A percentile compares a stretch with the other conserved stretches of the same genome.
phyloP scores from a whole-genome alignment of 805 yeast genomes.

The Sugiyamaella chiloensis region DNA sequence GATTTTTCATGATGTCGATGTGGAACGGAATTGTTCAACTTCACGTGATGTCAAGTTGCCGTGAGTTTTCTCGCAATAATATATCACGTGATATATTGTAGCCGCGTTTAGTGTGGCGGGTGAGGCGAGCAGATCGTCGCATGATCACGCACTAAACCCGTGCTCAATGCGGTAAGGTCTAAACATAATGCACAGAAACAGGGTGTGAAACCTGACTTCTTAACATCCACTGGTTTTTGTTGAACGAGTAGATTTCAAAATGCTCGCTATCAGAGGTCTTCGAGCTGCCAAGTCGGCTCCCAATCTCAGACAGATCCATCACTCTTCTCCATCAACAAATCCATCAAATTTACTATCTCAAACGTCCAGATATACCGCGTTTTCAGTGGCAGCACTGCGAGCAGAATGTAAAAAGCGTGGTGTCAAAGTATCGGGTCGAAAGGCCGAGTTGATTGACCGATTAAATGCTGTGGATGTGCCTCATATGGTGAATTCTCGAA shows the following conservation, averaged over 20 bases:
- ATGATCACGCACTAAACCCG: too few relatives aligned
- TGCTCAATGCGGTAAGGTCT: too few relatives aligned
- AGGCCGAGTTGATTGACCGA: conserved; percentile 50
- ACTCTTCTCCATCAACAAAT: conserved; percentile 30
- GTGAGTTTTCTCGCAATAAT: too few relatives aligned
- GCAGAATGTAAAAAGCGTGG: conserved; percentile 60
- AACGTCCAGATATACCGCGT: conserved; percentile 31
- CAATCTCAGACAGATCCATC: conserved; percentile 16
- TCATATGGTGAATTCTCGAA: background rate
- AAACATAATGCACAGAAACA: too few relatives aligned
- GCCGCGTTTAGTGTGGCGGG: too few relatives aligned
- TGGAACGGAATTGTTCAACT: background rate
- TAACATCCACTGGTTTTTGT: too few relatives aligned
- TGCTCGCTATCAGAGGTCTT: conserved; percentile 10
- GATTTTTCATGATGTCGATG: background rate
- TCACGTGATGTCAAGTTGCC: conserved; percentile 4
- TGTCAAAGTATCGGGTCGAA: conserved; percentile 58
- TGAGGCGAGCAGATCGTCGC: too few relatives aligned
- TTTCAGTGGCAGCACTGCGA: conserved; percentile 55
- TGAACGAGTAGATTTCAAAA: background rate
- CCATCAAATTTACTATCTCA: conserved; percentile 32
- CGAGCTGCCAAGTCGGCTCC: conserved; percentile 19
- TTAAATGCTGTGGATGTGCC: conserved; percentile 20
- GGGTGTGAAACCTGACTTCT: too few relatives aligned
- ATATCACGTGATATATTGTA: too few relatives aligned